Percentiles rank a stretch among this genome's conserved stretches.
phyloP scores from a whole-genome alignment of 257 asterid species.

The Striga asiatica region DNA sequence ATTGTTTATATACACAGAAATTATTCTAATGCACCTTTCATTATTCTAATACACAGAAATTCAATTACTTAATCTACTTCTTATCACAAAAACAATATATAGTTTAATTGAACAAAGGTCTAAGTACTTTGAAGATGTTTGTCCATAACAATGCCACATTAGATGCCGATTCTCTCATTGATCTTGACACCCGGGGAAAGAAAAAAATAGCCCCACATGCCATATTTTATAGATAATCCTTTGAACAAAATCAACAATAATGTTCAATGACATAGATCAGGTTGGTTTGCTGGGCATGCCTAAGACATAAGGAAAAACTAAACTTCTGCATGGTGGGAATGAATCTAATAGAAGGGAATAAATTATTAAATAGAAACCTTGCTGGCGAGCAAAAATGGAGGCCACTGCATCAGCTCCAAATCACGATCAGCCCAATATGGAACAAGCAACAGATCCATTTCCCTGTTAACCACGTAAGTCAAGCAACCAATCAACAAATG shows the following conservation, averaged over 20 bases:
- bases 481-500: constrained; percentile 15
- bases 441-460: constrained; percentile 96
- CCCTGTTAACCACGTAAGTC: constrained; percentile 42
- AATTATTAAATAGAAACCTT: constrained; percentile 41
- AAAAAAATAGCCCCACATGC: background rate
- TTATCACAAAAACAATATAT: too few species aligned
- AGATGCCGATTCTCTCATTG: background rate
- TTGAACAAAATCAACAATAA: background rate
- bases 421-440: constrained; percentile 99
- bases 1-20: too few species aligned
- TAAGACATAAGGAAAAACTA: constrained; percentile 8
- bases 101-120: background rate
- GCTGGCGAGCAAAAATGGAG: constrained; percentile 98
- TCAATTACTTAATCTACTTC: too few species aligned
- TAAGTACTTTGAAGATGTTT: background rate
- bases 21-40: too few species aligned
- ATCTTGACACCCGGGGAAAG: background rate
- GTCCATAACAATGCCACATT: background rate
- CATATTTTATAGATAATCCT: constrained; percentile 1
- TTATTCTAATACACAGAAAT: too few species aligned
- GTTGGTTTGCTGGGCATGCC: background rate
- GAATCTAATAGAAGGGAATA: background rate
- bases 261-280: background rate
- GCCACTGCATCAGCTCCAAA: constrained; percentile 91
- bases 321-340: background rate